Evolutionary conservation across 2,329 filamentous ascomycete genomes (phyloP).

Genomic region (Parastagonospora avenae): DNA sequence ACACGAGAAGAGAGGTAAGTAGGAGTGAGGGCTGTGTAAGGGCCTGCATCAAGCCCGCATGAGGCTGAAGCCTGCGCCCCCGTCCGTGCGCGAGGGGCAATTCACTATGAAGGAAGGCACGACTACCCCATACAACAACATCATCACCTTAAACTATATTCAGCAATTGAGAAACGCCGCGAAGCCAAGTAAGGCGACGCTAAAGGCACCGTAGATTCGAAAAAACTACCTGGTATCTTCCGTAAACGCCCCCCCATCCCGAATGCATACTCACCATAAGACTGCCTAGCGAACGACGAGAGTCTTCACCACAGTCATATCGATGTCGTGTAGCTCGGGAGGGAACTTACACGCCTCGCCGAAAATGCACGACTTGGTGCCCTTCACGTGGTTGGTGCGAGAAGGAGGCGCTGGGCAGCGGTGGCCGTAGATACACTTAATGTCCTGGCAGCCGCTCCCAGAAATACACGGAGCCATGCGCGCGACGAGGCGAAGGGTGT

Average conservation of each 20-base stretch:
- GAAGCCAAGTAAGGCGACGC: not conserved
- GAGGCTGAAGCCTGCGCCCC: conserved; percentile 1
- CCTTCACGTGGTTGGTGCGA: conserved; percentile 50
- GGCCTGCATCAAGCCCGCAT: not conserved
- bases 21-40: not conserved
- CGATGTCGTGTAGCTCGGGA: conserved; percentile 62
- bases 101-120: conserved; percentile 1
- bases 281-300: conserved; percentile 31
- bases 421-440: conserved; percentile 68
- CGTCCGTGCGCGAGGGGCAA: not conserved
- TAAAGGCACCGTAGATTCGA: not conserved
- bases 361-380: conserved; percentile 62
- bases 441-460: conserved; percentile 62
- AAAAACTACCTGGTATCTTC: conserved; percentile 6
- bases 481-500: conserved; percentile 62
- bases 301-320: conserved; percentile 61
- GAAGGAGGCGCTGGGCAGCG: conserved; percentile 59
- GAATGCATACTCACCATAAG: not conserved
- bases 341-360: conserved; percentile 64
- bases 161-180: not conserved
- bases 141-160: not conserved
- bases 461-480: conserved; percentile 67
- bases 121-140: not conserved
- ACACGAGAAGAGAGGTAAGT: not conserved
- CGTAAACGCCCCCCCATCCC: not conserved